Evolutionary conservation across 2,329 filamentous ascomycete genomes (phyloP).

Genomic region (Fusarium acutatum): DNA sequence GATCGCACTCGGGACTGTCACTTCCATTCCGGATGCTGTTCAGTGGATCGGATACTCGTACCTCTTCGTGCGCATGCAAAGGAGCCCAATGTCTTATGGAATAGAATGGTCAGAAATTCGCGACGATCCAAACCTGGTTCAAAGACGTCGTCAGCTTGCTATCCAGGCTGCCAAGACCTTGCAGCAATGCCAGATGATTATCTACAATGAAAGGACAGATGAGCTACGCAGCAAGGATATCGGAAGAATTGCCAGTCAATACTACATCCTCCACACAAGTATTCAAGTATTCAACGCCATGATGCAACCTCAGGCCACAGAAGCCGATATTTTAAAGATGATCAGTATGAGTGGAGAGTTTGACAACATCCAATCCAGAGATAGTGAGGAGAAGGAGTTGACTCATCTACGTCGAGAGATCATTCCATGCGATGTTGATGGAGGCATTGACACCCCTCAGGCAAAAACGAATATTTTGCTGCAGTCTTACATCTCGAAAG

Average conservation of each 20-base stretch:
- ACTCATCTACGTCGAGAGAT: slow-evolving; percentile 73
- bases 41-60: slow-evolving; percentile 99
- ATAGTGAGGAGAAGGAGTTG: slow-evolving; percentile 91
- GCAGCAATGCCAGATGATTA: slow-evolving; percentile 97
- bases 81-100: slow-evolving; percentile 89
- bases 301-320: slow-evolving; percentile 86
- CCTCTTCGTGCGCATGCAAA: slow-evolving; percentile 94
- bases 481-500: slow-evolving; percentile 91
- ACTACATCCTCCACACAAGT: slow-evolving; percentile 91
- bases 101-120: slow-evolving; percentile 93
- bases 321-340: slow-evolving; percentile 95
- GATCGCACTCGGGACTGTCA: slow-evolving; percentile 92
- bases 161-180: slow-evolving; percentile 88
- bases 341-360: slow-evolving; percentile 98
- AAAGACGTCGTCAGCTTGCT: slow-evolving; percentile 83
- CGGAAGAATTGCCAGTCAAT: slow-evolving; percentile 95
- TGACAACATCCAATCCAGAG: slow-evolving; percentile 92
- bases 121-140: slow-evolving; percentile 88
- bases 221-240: slow-evolving; percentile 95
- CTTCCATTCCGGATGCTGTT: slow-evolving; percentile 90
- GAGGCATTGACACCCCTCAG: slow-evolving; percentile 75
- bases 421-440: slow-evolving; percentile 81
- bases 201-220: slow-evolving; percentile 94
- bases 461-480: slow-evolving; percentile 96
- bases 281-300: slow-evolving; percentile 96